Base-by-base conservation (phyloP, 2,329 filamentous ascomycete species). In the Periconia digitata region DNA sequence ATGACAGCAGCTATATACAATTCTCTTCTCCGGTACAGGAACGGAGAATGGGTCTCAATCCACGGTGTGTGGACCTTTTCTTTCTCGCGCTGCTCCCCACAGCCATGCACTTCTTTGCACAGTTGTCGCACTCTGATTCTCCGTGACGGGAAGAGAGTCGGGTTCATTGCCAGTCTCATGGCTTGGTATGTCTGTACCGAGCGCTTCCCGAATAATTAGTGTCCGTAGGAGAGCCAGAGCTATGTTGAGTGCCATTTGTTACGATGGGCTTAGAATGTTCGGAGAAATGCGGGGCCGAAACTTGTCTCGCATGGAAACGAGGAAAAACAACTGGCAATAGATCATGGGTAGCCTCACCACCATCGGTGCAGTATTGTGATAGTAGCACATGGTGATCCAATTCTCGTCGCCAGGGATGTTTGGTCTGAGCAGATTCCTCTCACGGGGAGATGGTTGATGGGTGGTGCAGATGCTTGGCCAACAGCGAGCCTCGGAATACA, bases 161-260 rank as follows among this genome's bases (percentile, higher is more conserved):
- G 65, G 58, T 46, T 15, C 58, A 54, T 51, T 43, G 47, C 43
- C 51, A 40, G 48, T 51, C 53, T 55, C 62, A 59, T 54, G 55
- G 56, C 58, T 64, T 58, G 62, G 24, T 46, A 52, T 60, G 53
- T 51, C 55, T 62, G 58, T 50, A 53, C 56, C 51, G 56, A 56
- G 47, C 43, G 54, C 50, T 48, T 57, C 53, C 62, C 58, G 59
- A 56, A 41, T 35, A 41, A 38, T 43, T 59, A 56, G 53, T 54
- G 46, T 47, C 63, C 59, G 62, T 64, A 60, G 63, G 58, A 58
- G 60, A 66, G 56, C 59, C 65, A 59, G 56, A 59, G 51, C 53
- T 51, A 55, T 55, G 53, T 47, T 50, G 45, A 41, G 44, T 52
- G 42, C 44, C 46, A 43, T 37, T 40, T 50, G 34, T 47, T 46